phyloP scores from a whole-genome alignment of 257 asterid genomes.

The Buddleja alternifolia region DNA sequence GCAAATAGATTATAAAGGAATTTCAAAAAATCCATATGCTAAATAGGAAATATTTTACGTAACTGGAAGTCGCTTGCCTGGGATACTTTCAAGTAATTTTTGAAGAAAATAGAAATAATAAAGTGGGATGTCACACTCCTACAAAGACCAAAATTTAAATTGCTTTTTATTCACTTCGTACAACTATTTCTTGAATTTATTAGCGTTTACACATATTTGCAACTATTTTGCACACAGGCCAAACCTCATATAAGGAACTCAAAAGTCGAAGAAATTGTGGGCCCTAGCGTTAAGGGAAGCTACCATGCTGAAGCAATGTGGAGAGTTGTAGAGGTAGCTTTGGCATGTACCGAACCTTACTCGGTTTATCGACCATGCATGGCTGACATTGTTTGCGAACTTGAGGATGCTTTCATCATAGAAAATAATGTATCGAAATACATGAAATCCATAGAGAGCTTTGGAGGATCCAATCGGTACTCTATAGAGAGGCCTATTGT shows the following conservation, averaged over 20 bases:
- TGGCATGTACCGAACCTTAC: constrained; percentile 87
- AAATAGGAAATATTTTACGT: too few relatives aligned
- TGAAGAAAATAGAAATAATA: too few relatives aligned
- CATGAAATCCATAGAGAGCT: constrained; percentile 41
- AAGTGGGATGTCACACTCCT: constrained; percentile 29
- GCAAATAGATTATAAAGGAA: too few relatives aligned
- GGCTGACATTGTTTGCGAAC: constrained; percentile 89
- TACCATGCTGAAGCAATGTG: constrained; percentile 29
- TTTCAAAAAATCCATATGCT: too few relatives aligned
- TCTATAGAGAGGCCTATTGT: constrained; percentile 70
- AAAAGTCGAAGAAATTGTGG: constrained; percentile 60
- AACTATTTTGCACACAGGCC: constrained; percentile 50
- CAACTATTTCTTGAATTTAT: too few relatives aligned
- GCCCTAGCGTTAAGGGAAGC: constrained; percentile 22
- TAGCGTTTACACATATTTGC: background rate
- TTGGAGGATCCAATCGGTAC: constrained; percentile 82
- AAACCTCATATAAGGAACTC: constrained; percentile 77
- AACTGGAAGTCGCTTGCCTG: too few relatives aligned
- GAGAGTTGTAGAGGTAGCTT: constrained; percentile 69
- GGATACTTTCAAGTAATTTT: too few relatives aligned
- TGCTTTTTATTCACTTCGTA: too few relatives aligned
- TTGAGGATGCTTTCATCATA: constrained; percentile 70
- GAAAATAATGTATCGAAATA: constrained; percentile 23
- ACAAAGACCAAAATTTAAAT: constrained; percentile 43
- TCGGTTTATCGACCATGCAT: constrained; percentile 81